Conservation (phyloP, 2,329 filamentous ascomycete genomes). For the Trichoderma sp. region DNA sequence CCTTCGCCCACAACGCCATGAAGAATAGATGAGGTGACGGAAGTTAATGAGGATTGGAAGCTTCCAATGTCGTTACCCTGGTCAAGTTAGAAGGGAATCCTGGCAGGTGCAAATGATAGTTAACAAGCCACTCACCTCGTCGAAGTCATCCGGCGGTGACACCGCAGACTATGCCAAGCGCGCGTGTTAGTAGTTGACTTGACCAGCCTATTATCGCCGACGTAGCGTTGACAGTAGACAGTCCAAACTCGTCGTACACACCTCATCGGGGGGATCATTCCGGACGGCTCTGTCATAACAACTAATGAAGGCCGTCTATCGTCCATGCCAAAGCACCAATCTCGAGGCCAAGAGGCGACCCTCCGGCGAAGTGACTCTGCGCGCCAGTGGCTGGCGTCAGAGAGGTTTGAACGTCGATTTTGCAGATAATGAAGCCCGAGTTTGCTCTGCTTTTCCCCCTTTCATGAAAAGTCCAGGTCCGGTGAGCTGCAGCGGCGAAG, state of each 20-base stretch:
- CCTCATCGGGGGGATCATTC: slow-evolving; percentile 22
- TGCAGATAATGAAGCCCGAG: background rate
- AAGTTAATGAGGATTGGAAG: slow-evolving; percentile 31
- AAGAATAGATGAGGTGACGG: slow-evolving; percentile 33
- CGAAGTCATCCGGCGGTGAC: slow-evolving; percentile 32
- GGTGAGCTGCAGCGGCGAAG: background rate
- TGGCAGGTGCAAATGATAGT: background rate
- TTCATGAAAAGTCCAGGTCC: background rate
- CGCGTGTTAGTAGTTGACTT: slow-evolving; percentile 6
- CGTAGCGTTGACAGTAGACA: background rate
- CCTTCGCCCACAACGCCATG: slow-evolving; percentile 33
- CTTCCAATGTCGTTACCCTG: slow-evolving; percentile 27
- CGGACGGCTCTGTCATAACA: slow-evolving; percentile 19
- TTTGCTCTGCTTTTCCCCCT: background rate
- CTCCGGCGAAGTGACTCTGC: background rate
- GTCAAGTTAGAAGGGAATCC: slow-evolving; percentile 32
- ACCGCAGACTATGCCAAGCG: slow-evolving; percentile 17
- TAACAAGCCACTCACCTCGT: slow-evolving; percentile 25
- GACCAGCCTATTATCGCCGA: background rate
- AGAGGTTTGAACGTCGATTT: background rate
- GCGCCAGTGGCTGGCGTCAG: background rate
- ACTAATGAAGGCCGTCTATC: slow-evolving; percentile 2
- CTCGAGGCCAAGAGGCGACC: background rate
- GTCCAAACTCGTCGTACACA: slow-evolving; percentile 5
- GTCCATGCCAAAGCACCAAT: background rate